Percentiles rank a stretch among this genome's conserved stretches.
These are phyloP conservation scores for Penicillium paxilli DNA, from an alignment of 495 filamentous ascomycete species.

Conservation along the genomic window DNA sequence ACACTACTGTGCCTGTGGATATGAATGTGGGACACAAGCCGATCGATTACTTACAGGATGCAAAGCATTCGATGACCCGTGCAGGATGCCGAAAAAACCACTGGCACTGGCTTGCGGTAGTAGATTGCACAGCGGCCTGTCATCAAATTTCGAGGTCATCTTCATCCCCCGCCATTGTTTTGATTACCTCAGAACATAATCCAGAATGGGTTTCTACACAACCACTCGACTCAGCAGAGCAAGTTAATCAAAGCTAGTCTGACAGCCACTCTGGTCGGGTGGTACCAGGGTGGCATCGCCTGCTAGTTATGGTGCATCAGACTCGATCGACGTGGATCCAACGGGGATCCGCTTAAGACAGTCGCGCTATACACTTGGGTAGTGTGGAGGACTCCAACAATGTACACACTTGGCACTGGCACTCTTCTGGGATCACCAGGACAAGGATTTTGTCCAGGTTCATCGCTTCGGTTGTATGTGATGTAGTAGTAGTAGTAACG, in stretches of 20 bases:
- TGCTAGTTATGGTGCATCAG: constrained; percentile 8
- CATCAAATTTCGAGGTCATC: constrained; percentile 7
- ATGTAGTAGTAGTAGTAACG: not conserved
- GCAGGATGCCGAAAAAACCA: constrained; percentile 12
- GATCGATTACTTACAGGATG: constrained; percentile 20
- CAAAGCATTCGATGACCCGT: constrained; percentile 17
- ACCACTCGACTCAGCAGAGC: not conserved
- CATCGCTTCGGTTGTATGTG: not conserved
- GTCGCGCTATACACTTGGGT: not conserved
- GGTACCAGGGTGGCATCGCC: constrained; percentile 19
- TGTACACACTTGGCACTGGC: not conserved
- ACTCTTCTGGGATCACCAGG: not conserved
- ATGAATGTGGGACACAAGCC: constrained; percentile 19
- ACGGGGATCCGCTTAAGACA: not conserved
- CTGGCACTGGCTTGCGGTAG: constrained; percentile 17
- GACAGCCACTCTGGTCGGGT: constrained; percentile 12
- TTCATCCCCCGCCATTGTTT: not conserved
- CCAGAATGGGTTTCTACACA: not conserved
- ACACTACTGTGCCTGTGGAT: too few species aligned
- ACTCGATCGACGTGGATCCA: constrained; percentile 4
- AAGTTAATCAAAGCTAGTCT: constrained; percentile 5
- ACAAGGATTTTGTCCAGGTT: not conserved
- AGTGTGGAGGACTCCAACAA: not conserved
- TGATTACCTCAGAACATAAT: constrained; percentile 8
- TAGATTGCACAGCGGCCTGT: constrained; percentile 7